Base-by-base conservation (phyloP, 805 yeast genomes). In the Barnettozyma sp. region DNA sequence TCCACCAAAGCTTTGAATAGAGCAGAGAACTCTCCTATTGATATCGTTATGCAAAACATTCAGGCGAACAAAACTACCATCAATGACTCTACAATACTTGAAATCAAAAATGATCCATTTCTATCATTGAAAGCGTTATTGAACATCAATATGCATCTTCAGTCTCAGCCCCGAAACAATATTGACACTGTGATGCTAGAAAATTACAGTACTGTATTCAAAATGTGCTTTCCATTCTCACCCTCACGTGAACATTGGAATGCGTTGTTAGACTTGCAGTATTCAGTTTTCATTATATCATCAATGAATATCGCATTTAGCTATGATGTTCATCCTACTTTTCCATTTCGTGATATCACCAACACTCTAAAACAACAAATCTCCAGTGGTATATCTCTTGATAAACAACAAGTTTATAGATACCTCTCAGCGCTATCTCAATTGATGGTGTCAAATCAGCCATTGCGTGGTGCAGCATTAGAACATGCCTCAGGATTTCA, bases 361-460 rank as follows among this genome's bases (percentile, higher is more conserved):
- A 17, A 39, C 1, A 14, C 36, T 0, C 26, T 52, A 7, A 25
- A 40, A 8, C 22, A 35, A 0, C 55, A 52, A 31, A 38, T 42
- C 3, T 26, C 39, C 7, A 34, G 52, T 2, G 57, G 57, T 3
- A 19, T 33, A 6, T 5, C 33, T 4, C 37, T 52, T 9, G 28
- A 43, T 1, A 30, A 26, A 8, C 28, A 24, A 3, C 50, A 49
- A 30, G 32, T 47, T 7, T 12, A 10, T 7, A 16, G 23, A 13
- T 42, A 25, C 17, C 11, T 42, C 3, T 23, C 35, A 4, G 29
- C 37, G 12, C 6, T 33, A 3, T 24, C 29, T 4, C 27, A n/a
- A 6, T 39, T 42, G 10, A 10, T 39, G 7, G 14, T 22, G 4
- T 34, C 32, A 15, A 36, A 41, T 16, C 37, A 40, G 25, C 48